Conservation (phyloP, 2,329 filamentous ascomycete genomes). For the Pleomassaria siparia region DNA sequence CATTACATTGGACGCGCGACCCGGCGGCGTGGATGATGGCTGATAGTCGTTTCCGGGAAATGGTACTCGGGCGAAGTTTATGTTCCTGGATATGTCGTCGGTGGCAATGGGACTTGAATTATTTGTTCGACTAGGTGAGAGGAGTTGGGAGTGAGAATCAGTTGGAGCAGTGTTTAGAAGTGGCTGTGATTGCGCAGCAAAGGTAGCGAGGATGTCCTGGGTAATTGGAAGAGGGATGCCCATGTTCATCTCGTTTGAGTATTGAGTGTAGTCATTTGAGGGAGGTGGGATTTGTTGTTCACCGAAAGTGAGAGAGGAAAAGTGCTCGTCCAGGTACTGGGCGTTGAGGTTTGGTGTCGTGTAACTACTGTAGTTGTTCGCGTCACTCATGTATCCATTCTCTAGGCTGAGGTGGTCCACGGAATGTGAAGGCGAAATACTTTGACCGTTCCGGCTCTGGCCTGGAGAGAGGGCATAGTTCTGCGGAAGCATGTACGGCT, state of each 20-base stretch:
- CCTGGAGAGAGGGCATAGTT: constrained; percentile 33
- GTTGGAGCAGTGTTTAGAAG: constrained; percentile 22
- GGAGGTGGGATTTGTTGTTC: constrained; percentile 19
- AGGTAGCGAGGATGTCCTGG: constrained; percentile 28
- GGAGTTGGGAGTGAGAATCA: constrained; percentile 32
- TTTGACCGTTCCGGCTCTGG: constrained; percentile 33
- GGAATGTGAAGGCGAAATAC: constrained; percentile 42
- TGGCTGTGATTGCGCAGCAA: constrained; percentile 31
- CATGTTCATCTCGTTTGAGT: constrained; percentile 23
- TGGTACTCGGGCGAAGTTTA: constrained; percentile 18
- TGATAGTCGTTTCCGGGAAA: constrained; percentile 22
- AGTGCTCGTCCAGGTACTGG: constrained; percentile 33
- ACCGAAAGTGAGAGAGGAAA: constrained; percentile 28
- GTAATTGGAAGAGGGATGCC: constrained; percentile 32
- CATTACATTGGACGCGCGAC: constrained; percentile 14
- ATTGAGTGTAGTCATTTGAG: constrained; percentile 23
- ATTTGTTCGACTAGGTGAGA: constrained; percentile 40
- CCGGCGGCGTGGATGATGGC: constrained; percentile 31
- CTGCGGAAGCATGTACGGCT: constrained; percentile 26
- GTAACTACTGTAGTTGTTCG: constrained; percentile 34
- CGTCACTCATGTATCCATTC: constrained; percentile 36
- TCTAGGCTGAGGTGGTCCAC: constrained; percentile 43
- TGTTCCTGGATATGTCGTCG: constrained; percentile 25
- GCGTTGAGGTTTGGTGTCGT: constrained; percentile 35
- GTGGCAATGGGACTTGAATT: constrained; percentile 40